A percentile compares a stretch with the other conserved stretches of the same genome.
phyloP scores from a whole-genome alignment of 1,139 yeast species.

The Geotrichum klebahnii region DNA sequence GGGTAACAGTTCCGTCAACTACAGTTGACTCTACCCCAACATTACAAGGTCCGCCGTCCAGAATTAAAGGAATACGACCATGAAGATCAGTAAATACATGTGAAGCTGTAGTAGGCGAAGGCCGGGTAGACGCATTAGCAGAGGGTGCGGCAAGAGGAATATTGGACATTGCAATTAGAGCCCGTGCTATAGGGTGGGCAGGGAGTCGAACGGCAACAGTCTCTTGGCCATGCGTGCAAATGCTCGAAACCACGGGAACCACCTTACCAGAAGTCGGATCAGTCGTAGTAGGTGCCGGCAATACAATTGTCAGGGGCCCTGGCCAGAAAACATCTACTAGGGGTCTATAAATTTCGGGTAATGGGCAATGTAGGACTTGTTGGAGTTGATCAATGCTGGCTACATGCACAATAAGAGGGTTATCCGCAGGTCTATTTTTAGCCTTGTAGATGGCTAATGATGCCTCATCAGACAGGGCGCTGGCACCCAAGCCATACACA shows the following conservation, averaged over 20 bases:
- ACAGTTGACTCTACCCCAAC: constrained; percentile 95
- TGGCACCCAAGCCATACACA: constrained; percentile 92
- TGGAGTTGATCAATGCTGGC: constrained; percentile 71
- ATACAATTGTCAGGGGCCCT: constrained; percentile 83
- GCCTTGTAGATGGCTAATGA: constrained; percentile 76
- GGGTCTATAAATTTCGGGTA: constrained; percentile 64
- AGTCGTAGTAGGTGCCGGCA: constrained; percentile 51
- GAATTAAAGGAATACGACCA: constrained; percentile 74
- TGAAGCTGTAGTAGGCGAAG: constrained; percentile 83
- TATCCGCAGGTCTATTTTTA: constrained; percentile 90
- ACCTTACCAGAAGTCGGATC: constrained; percentile 23
- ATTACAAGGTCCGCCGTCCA: constrained; percentile 87
- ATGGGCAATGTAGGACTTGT: constrained; percentile 49
- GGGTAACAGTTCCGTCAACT: constrained; percentile 76
- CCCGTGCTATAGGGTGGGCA: constrained; percentile 80
- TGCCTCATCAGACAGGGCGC: constrained; percentile 68
- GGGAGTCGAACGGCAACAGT: constrained; percentile 94
- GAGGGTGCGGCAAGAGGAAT: constrained; percentile 95
- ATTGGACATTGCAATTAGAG: constrained; percentile 79
- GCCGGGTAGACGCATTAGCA: constrained; percentile 92
- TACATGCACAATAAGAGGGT: constrained; percentile 86
- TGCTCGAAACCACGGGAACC: constrained; percentile 55
- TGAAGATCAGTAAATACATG: constrained; percentile 79
- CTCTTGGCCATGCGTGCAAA: constrained; percentile 79
- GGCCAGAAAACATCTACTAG: constrained; percentile 81